phyloP scores from a whole-genome alignment of 305 asterid species.

The Fraxinus xanthoxyloides region DNA sequence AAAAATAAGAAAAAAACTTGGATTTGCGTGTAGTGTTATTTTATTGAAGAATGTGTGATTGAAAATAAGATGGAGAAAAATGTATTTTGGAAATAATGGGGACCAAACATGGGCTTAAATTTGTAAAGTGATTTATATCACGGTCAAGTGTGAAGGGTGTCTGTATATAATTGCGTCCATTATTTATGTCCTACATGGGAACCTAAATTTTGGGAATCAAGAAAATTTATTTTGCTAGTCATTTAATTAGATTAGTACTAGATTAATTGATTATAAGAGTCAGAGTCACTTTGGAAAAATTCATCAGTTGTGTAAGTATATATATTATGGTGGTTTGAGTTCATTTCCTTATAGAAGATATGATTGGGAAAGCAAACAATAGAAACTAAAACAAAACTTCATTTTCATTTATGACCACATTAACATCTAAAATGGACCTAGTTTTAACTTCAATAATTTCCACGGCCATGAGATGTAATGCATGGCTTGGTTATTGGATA shows the following conservation, averaged over 20 bases:
- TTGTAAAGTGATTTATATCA: background rate
- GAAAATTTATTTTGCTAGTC: background rate
- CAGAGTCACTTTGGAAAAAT: background rate
- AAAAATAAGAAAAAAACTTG: background rate
- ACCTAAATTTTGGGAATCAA: background rate
- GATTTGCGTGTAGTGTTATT: no score
- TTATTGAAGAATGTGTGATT: no score
- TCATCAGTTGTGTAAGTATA: background rate
- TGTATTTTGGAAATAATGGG: background rate
- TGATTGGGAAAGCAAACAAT: background rate
- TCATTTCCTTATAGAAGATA: background rate
- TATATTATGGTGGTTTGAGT: background rate
- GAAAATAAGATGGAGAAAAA: background rate
- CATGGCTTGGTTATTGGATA: background rate
- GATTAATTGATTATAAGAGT: background rate
- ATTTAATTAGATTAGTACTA: background rate
- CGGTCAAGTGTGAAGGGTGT: background rate
- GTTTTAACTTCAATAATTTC: background rate
- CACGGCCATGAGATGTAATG: background rate
- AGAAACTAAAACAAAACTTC: background rate
- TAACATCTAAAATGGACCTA: background rate
- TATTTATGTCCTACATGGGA: background rate
- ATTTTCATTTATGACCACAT: constrained; percentile 8
- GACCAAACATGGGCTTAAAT: background rate
- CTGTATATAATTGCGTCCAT: background rate